These are phyloP conservation scores for Coemansia sp. DNA, from an alignment of 192 early-diverging fungal genomes.

Conservation along the genomic window DNA sequence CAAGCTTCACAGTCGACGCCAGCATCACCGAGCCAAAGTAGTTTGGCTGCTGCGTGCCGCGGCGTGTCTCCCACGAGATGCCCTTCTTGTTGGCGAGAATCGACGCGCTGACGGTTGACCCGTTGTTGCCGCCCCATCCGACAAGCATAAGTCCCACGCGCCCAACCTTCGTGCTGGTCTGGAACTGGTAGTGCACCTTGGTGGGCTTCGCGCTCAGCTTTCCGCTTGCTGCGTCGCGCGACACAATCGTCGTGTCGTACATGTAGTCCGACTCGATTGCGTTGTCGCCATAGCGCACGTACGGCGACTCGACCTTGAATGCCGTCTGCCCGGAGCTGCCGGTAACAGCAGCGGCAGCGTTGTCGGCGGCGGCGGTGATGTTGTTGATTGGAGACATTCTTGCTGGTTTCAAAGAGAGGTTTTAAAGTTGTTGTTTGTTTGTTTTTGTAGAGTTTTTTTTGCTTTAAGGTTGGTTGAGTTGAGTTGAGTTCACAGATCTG, in stretches of 20 bases:
- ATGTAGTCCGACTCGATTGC: conserved; percentile 82
- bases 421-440: conserved; percentile 21
- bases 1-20: conserved; percentile 94
- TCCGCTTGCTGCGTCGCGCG: conserved; percentile 63
- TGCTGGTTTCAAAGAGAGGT: conserved; percentile 13
- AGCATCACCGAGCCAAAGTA: conserved; percentile 97
- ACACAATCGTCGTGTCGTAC: conserved; percentile 87
- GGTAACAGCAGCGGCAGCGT: conserved; percentile 35
- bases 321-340: conserved; percentile 52
- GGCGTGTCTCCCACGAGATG: conserved; percentile 90
- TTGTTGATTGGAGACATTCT: conserved; percentile 43
- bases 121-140: conserved; percentile 99
- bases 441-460: conserved; percentile 8
- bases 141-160: conserved; percentile 93
- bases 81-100: conserved; percentile 91
- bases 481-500: conserved; percentile 27
- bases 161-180: conserved; percentile 73
- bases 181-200: conserved; percentile 87
- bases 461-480: background rate
- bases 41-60: conserved; percentile 89
- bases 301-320: conserved; percentile 87
- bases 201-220: conserved; percentile 78
- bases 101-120: conserved; percentile 94
- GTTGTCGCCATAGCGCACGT: conserved; percentile 83
- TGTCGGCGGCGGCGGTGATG: conserved; percentile 22